These are phyloP conservation scores for Camptophora hylomeconis DNA, from an alignment of 2,329 filamentous ascomycete species.

Conservation along the genomic window DNA sequence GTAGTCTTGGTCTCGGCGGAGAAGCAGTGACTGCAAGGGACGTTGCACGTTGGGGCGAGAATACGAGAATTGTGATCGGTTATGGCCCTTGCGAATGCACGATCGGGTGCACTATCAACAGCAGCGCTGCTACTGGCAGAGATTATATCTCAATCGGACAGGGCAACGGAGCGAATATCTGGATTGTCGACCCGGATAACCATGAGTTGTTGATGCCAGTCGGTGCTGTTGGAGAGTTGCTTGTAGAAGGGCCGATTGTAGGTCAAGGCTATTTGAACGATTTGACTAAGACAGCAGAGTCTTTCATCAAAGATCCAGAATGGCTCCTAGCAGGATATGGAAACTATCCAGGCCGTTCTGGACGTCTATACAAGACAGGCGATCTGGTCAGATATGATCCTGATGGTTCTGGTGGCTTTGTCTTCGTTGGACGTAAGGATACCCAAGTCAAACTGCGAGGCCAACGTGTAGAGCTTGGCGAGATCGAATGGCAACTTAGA, in stretches of 20 bases:
- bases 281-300: constrained; percentile 22
- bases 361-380: constrained; percentile 28
- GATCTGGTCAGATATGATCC: constrained; percentile 28
- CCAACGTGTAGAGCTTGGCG: constrained; percentile 30
- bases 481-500: constrained; percentile 26
- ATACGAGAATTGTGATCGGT: constrained; percentile 32
- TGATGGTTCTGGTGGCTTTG: constrained; percentile 25
- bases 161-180: constrained; percentile 24
- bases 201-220: constrained; percentile 28
- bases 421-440: constrained; percentile 28
- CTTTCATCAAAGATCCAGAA: constrained; percentile 25
- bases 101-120: constrained; percentile 27
- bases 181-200: constrained; percentile 28
- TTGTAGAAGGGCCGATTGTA: constrained; percentile 35
- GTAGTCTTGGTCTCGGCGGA: constrained; percentile 24
- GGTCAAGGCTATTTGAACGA: constrained; percentile 34
- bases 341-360: constrained; percentile 17
- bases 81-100: constrained; percentile 32
- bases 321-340: constrained; percentile 21
- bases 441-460: constrained; percentile 30
- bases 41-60: constrained; percentile 17
- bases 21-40: constrained; percentile 17
- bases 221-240: constrained; percentile 34
- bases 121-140: constrained; percentile 21
- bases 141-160: constrained; percentile 27